phyloP scores from a whole-genome alignment of 768 basidiomycete species.

The Suillus plorans region DNA sequence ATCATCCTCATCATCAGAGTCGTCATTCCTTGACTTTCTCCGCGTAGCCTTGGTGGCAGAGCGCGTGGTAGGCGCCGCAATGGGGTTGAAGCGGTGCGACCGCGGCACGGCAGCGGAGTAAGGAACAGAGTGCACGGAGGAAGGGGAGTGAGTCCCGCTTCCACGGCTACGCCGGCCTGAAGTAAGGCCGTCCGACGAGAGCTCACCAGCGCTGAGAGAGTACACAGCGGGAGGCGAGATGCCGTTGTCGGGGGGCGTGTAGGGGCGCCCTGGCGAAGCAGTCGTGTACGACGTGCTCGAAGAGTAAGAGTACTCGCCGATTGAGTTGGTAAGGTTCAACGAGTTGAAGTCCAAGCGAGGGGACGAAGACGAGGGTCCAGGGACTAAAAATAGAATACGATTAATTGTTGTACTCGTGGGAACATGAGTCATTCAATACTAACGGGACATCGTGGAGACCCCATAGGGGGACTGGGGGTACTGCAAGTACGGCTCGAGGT shows the following conservation, averaged over 20 bases:
- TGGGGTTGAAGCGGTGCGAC: conserved; percentile 80
- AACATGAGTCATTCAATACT: conserved; percentile 29
- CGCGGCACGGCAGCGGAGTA: conserved; percentile 65
- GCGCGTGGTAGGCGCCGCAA: conserved; percentile 50
- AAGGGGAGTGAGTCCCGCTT: conserved; percentile 58
- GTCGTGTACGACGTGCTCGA: conserved; percentile 56
- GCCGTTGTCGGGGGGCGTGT: conserved; percentile 65
- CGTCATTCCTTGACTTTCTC: conserved; percentile 55
- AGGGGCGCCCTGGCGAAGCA: conserved; percentile 56
- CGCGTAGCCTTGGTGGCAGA: conserved; percentile 52
- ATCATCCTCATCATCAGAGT: conserved; percentile 72
- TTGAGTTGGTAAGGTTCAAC: conserved; percentile 54
- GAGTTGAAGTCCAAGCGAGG: conserved; percentile 65
- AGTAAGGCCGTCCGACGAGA: conserved; percentile 69
- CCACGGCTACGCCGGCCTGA: conserved; percentile 71
- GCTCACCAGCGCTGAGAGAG: conserved; percentile 66
- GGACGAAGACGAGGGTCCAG: conserved; percentile 48
- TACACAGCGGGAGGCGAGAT: conserved; percentile 76
- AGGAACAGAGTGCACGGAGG: conserved; percentile 46
- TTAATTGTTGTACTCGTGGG: conserved; percentile 10
- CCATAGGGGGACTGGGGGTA: conserved; percentile 67
- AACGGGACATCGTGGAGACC: conserved; percentile 60
- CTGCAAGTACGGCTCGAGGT: conserved; percentile 60
- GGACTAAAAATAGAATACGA: conserved; percentile 38
- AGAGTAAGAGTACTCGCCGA: conserved; percentile 60